These are phyloP conservation scores for Stromatinia cepivora DNA, from an alignment of 2,329 filamentous ascomycete species.

Conservation along the genomic window DNA sequence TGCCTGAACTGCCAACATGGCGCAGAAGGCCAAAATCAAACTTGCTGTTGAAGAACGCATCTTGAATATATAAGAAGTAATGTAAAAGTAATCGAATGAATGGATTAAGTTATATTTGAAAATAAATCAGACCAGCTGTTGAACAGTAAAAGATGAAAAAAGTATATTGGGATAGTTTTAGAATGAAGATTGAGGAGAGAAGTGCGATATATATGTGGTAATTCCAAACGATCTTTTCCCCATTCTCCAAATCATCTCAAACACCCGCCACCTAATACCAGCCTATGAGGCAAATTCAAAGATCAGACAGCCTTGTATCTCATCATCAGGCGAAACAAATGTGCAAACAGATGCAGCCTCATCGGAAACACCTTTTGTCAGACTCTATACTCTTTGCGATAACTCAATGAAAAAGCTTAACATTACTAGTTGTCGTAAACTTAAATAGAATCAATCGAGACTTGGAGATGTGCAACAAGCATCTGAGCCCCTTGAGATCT, in stretches of 20 bases:
- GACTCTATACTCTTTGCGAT: conserved; percentile 15
- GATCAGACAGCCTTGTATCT: not conserved
- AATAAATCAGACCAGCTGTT: conserved; percentile 20
- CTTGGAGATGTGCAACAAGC: not conserved
- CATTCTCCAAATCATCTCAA: conserved; percentile 15
- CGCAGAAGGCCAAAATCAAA: conserved; percentile 35
- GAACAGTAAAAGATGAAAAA: not conserved
- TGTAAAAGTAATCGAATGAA: conserved; percentile 16
- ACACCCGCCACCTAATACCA: not conserved
- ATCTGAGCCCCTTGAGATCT: not conserved
- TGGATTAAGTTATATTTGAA: not conserved
- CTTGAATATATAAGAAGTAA: conserved; percentile 19
- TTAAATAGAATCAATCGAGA: conserved; percentile 1
- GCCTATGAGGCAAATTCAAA: not conserved
- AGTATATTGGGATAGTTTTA: not conserved
- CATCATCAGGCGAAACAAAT: conserved; percentile 15
- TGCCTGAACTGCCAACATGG: conserved; percentile 33
- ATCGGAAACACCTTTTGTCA: conserved; percentile 23
- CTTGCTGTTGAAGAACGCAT: conserved; percentile 36
- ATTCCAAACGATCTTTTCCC: not conserved
- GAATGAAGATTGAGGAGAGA: not conserved
- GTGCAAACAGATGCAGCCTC: conserved; percentile 1
- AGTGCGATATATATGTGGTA: conserved; percentile 1
- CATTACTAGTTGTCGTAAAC: not conserved
- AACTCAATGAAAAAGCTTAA: not conserved